Base-by-base conservation (phyloP, 306 rosid species). In the Astragalus glycyphyllos region DNA sequence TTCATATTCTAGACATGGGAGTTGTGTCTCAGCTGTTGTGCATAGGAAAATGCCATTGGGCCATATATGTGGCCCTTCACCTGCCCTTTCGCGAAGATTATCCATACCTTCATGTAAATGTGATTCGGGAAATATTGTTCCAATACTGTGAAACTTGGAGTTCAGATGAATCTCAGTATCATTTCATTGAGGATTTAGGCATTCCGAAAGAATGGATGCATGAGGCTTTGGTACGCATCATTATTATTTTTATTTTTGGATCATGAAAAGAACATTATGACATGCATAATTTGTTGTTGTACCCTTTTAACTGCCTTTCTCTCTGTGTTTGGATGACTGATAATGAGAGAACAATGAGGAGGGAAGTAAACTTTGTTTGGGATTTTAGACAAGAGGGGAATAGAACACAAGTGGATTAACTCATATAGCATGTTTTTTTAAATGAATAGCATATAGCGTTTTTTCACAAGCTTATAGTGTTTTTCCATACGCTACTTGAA, bases 111-210 rank as follows among this genome's bases (percentile, higher is more conserved):
- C 97, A 90, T 58, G 88, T 86, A 51, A 87, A 89, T 80, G 72
- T 89, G 70, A 90, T 94, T 84, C 87, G 87, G 60, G 98, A 94
- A 83, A 94, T 94, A 74, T 75, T 94, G 77, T 90, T 94, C 82
- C 97, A 90, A 69, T 90, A 94, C 76, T 94, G 98, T 37, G 98
- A 94, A 84, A 81, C 86, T 58, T 94, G 98, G 98, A 90, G 97
- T 86, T 85, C 95, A 12, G 80, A 90, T 75, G 88, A 83, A 58
- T 76, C 83, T 68, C 98, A 94, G 78, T 78, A 83, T 56, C 85
- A 77, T 53, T 89, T 91, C 80, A 94, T 94, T 60, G 92, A 86
- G 86, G 78, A 90, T 80, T 73, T 94, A 77, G 95, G 98, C 79
- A 78, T 94, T 80, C 97, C 98, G 57, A 68, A 68, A 44, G 88